phyloP scores from a whole-genome alignment of 208 protist genomes.

The Trypanosomatidae sp. region DNA sequence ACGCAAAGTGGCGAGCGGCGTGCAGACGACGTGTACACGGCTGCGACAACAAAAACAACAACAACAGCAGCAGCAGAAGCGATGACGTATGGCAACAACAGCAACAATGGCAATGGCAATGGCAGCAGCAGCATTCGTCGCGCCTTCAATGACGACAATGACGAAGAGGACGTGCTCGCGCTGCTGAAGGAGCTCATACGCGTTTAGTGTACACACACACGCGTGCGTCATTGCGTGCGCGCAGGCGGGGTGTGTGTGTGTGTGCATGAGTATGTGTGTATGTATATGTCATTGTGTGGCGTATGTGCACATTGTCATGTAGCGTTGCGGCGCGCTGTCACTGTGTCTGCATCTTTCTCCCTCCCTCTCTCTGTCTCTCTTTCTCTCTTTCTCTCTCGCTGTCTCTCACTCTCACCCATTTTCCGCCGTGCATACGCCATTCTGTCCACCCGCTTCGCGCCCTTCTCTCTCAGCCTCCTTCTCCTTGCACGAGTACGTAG shows the following conservation, averaged over 20 bases:
- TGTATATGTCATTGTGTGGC: neutral
- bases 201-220: neutral
- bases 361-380: no score
- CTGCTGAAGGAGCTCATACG: neutral
- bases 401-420: no score
- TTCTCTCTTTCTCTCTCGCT: no score
- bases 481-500: no score
- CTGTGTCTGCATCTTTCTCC: no score
- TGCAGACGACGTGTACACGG: neutral
- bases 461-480: no score
- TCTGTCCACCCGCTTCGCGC: no score
- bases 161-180: neutral
- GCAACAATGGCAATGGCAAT: neutral
- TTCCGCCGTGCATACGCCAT: no score
- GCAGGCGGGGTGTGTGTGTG: neutral
- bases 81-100: neutral
- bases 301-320: no score
- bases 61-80: neutral
- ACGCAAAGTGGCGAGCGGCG: neutral
- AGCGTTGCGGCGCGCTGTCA: no score
- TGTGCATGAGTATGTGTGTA: slow-evolving; percentile 3
- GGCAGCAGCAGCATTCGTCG: neutral
- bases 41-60: slow-evolving; percentile 1
- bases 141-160: no score
- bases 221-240: neutral